Evolutionary conservation across 2,329 filamentous ascomycete genomes (phyloP), one percentile per base, ranked within the genome.

Genomic region (Colletotrichum lupini): DNA sequence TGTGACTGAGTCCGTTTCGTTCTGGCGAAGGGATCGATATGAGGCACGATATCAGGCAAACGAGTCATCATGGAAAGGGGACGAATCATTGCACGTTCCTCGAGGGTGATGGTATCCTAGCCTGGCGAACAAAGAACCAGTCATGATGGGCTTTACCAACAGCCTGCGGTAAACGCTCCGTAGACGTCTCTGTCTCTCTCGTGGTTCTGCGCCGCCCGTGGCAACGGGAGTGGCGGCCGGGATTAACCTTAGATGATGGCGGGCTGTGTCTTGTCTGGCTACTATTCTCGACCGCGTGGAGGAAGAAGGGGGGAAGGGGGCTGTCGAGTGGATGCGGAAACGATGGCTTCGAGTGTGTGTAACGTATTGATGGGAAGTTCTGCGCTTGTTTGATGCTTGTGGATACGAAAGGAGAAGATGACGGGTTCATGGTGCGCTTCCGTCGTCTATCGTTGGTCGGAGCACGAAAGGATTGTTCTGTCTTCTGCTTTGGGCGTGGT

Each of bases 171-270:
- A 49, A 49, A 49, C 42, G 42, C 19, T 42, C 14, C 42, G 16
- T 49, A 4, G 5, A 49, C 42, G 7, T 49, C 42, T 42, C 14
- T 16, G 6, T 42, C 37, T 16, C 37, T 42, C 37, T 60, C 28
- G 9, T 19, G 37, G 12, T 16, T 7, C 55, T 59, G 64, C 32
- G 24, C 46, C 46, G 19, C 57, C 14, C 30, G 30, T 55, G 16
- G 26, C n/a, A 58, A 26, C 71, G 67, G 71, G 35, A 71, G 71
- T 73, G 71, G 67, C 61, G 61, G 60, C 37, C 61, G 67, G 71
- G 46, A 71, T 56, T 49, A 73, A 61, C 46, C 67, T 71, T 71
- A 53, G 56, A 65, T 52, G 58, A 26, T 57, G 67, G 37, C 59
- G 11, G 32, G n/a, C 28, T 42, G n/a, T 26, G 37, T 67, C 24